Evolutionary conservation across 1,139 yeast genomes (phyloP), one percentile per base, ranked within the genome.

Genomic region (Kurtzmaniella quercitrusa): DNA sequence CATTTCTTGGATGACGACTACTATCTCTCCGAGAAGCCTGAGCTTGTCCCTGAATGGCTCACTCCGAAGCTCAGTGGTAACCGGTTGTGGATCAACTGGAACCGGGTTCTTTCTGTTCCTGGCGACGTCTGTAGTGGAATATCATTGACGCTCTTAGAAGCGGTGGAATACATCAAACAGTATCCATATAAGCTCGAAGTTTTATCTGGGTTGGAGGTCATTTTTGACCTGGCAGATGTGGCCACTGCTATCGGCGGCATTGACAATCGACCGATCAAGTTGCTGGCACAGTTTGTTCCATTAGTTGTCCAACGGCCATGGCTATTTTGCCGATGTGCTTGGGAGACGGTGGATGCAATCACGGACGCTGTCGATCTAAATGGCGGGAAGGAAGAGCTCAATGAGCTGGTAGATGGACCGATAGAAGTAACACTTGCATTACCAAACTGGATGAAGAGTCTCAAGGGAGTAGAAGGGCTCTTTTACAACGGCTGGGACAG

Each of bases 1-100:
- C 79, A 75, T 44, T 50, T 77, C 1, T 70, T 75, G 1, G 83
- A 77, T 41, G 79, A 80, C 2, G 89, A 83, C 48, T 73, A 78
- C 40, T 44, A 82, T 3, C 56, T 82, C 42, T 70, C 77, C 10
- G 80, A 77, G 46, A 68, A 75, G 2, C 66, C 73, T 34, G 73
- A 75, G 11, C 45, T 52, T 2, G 45, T 75, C 1, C 80, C 79
- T 0, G 65, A 62, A 1, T 73, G 79, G 74, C 50, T 77, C 9
- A 60, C 59, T 10, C 78, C 79, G 0, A 62, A 56, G 4, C 58
- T 58, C 27, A 62, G 76, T 0, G 52, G 57, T 9, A 72, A 77
- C 48, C 57, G 82, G 43, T 61, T 67, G 0, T 75, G 81, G 80
- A 48, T 75, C 12, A 67, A 70, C 46, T 48, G 56, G 31, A 65